phyloP scores from a whole-genome alignment of 805 yeast genomes.

The Cephaloascus albidus region DNA sequence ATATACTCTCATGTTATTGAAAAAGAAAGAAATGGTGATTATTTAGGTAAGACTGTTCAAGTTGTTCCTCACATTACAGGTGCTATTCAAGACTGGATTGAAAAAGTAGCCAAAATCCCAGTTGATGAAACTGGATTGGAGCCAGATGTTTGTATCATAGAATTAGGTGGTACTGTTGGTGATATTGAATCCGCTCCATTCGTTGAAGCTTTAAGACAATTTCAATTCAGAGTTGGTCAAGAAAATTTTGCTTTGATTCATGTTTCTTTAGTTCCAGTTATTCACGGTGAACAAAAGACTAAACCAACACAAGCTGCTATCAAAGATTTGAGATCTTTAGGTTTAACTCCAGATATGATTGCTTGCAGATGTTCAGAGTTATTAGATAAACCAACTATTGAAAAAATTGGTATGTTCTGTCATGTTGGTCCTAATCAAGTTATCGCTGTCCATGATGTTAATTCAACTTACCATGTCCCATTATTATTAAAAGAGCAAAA shows the following conservation, averaged over 20 bases:
- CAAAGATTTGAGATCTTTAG: constrained; percentile 90
- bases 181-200: constrained; percentile 98
- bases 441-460: constrained; percentile 91
- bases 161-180: constrained; percentile 98
- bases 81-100: constrained; percentile 98
- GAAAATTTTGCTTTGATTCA: constrained; percentile 94
- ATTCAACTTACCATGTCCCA: constrained; percentile 96
- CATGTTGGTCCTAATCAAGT: constrained; percentile 99
- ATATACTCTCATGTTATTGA: constrained; percentile 91
- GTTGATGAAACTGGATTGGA: constrained; percentile 82
- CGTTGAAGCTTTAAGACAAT: constrained; percentile 97
- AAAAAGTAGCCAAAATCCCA: constrained; percentile 82
- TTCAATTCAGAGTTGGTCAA: constrained; percentile 92
- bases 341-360: constrained; percentile 92
- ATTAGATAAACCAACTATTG: constrained; percentile 77
- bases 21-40: constrained; percentile 93
- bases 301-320: constrained; percentile 99
- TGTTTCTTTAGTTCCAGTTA: constrained; percentile 94
- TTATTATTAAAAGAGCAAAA: constrained; percentile 80
- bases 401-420: constrained; percentile 97
- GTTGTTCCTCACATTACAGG: constrained; percentile 97
- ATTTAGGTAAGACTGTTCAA: constrained; percentile 98
- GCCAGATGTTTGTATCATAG: constrained; percentile 96
- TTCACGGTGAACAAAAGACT: constrained; percentile 98
- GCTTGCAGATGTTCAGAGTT: constrained; percentile 93